These are phyloP conservation scores for Peronospora destructor DNA, from an alignment of 352 stramenopile species.

Conservation along the genomic window DNA sequence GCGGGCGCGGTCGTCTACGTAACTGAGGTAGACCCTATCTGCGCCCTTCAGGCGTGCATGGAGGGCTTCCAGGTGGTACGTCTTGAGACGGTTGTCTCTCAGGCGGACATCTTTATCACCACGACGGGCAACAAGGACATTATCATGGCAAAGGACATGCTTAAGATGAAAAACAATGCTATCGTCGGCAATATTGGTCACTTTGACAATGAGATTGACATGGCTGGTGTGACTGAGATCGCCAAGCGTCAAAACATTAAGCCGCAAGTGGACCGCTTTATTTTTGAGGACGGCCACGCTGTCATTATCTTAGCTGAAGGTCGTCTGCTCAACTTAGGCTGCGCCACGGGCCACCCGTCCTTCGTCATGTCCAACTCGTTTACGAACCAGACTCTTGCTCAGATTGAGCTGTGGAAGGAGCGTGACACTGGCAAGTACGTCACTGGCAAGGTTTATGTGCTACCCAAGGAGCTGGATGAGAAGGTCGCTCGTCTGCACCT, in stretches of 20 bases:
- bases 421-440: constrained; percentile 93
- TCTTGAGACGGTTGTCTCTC: constrained; percentile 85
- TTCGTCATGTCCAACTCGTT: constrained; percentile 99
- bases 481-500: constrained; percentile 98
- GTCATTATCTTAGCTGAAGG: constrained; percentile 97
- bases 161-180: constrained; percentile 99
- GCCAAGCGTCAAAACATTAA: constrained; percentile 98
- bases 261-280: constrained; percentile 97
- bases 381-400: constrained; percentile 98
- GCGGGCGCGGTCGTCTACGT: constrained; percentile 95
- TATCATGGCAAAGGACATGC: constrained; percentile 94
- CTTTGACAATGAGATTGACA: constrained; percentile 99
- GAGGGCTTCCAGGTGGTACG: constrained; percentile 95
- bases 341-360: constrained; percentile 96
- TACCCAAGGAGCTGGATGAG: constrained; percentile 97
- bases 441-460: constrained; percentile 95
- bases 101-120: constrained; percentile 97
- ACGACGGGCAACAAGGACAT: constrained; percentile 99
- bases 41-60: constrained; percentile 96
- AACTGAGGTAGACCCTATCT: constrained; percentile 98
- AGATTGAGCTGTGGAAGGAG: constrained; percentile 98
- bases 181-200: constrained; percentile 99
- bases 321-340: constrained; percentile 97
- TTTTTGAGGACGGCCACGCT: constrained; percentile 93
- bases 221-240: constrained; percentile 86